Evolutionary conservation across 352 stramenopile species (phyloP).

Genomic region (Globisporangium splendens): DNA sequence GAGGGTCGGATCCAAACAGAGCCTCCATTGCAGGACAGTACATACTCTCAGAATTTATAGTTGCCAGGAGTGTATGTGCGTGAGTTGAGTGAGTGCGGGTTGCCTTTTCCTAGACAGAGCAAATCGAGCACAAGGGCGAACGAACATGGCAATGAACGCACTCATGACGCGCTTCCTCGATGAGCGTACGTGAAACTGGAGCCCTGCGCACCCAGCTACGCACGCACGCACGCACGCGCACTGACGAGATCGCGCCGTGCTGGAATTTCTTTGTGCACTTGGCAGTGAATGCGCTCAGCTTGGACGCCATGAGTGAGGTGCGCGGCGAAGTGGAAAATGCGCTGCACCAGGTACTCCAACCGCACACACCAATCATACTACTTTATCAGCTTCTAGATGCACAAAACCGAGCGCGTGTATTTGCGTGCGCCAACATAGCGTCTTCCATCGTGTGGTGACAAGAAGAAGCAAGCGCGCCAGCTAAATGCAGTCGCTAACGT

Average conservation of each 20-base stretch:
- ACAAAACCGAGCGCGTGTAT: too few relatives aligned
- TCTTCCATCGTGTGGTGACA: conserved; percentile 26
- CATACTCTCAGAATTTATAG: too few relatives aligned
- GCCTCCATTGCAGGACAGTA: too few relatives aligned
- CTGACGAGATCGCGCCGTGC: too few relatives aligned
- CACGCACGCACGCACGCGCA: too few relatives aligned
- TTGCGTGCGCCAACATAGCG: neutral
- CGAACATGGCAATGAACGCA: conserved; percentile 16
- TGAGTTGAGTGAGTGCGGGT: too few relatives aligned
- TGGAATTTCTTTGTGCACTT: too few relatives aligned
- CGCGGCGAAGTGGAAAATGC: conserved; percentile 66
- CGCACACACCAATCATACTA: too few relatives aligned
- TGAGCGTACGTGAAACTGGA: conserved; percentile 32
- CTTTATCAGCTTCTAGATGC: too few relatives aligned
- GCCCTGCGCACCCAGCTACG: too few relatives aligned
- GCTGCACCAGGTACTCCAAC: conserved; percentile 44
- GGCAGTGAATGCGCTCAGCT: conserved; percentile 40
- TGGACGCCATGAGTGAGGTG: conserved; percentile 46
- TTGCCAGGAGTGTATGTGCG: too few relatives aligned
- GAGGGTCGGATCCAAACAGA: neutral
- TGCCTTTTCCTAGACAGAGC: too few relatives aligned
- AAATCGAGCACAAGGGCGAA: neutral
- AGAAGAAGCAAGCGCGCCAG: conserved; percentile 60
- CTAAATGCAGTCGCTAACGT: conserved; percentile 65
- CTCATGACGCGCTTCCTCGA: conserved; percentile 54